Conservation (phyloP, 2,329 filamentous ascomycete species). For the Hansfordia pulvinata region DNA sequence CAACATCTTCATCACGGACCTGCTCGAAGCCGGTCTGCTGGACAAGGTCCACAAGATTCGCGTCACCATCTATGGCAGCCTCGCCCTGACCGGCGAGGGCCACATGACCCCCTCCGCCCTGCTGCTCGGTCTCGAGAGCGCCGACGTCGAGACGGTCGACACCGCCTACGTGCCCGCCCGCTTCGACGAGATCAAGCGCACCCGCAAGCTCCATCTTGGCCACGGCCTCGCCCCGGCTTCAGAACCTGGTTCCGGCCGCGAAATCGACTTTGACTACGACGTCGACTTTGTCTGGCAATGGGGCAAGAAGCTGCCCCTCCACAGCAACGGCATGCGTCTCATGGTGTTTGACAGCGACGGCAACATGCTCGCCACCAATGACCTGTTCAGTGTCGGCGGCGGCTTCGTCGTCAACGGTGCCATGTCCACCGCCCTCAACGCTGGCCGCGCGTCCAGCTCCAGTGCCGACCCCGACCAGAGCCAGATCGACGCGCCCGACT, state of each 20-base stretch:
- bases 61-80: constrained; percentile 33
- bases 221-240: constrained; percentile 21
- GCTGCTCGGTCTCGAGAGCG: constrained; percentile 33
- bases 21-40: constrained; percentile 29
- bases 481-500: constrained; percentile 8
- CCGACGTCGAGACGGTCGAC: constrained; percentile 33
- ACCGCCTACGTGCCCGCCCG: constrained; percentile 31
- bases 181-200: constrained; percentile 29
- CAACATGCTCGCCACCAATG: constrained; percentile 31
- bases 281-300: constrained; percentile 36
- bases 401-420: constrained; percentile 37
- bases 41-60: constrained; percentile 31
- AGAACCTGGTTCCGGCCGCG: constrained; percentile 27
- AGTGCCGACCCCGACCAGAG: no score
- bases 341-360: constrained; percentile 33
- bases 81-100: constrained; percentile 35
- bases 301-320: constrained; percentile 33
- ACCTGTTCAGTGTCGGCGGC: constrained; percentile 37
- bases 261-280: constrained; percentile 34
- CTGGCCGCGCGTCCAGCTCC: constrained; percentile 5
- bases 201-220: constrained; percentile 28
- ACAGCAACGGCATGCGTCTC: constrained; percentile 38
- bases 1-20: constrained; percentile 34
- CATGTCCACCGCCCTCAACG: constrained; percentile 25
- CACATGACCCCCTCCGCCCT: constrained; percentile 37